Evolutionary conservation across 352 stramenopile species (phyloP), one percentile per base, ranked within the genome.

Genomic region (Phytophthora vignae): DNA sequence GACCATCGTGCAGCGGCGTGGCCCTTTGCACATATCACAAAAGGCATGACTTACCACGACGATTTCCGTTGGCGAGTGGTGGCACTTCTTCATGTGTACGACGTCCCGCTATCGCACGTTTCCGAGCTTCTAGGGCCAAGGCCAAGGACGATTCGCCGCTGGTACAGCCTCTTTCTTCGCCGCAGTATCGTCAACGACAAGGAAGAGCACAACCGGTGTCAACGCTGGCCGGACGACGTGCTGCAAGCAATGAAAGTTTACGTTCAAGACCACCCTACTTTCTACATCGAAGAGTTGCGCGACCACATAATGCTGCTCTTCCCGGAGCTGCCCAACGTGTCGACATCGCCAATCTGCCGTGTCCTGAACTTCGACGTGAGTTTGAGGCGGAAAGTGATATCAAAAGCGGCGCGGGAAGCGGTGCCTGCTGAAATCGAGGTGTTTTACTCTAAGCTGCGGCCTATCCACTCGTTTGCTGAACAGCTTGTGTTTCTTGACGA

Each of bases 401-500:
- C 60, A 17, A 74, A 74, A 56, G 55, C 55, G 17, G 55, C 60
- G 4, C 55, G 55, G 52, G 56, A 63, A 54, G 56, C 56, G 10
- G 38, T 63, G 9, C 56, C 40, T 21, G 60, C 33, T 25, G 68
- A 70, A 21, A 71, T 75, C 46, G 22, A 71, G n/a, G 40, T 55
- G 6, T 75, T 63, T 22, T 29, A 38, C 10, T 9, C 57, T 3
- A 71, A 64, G 52, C 19, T 76, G 3, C 27, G 50, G 1, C 29
- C 57, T 12, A 46, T 67, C 3, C 60, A 49, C 9, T 71, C 64
- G 0, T 71, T 48, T 36, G 48, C 60, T 36, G 67, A 70, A 27
- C 67, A 70, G 17, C 60, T 63, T 3, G 55, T 74, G 7, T 71
- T 74, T 40, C 6, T 27, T 74, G 12, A 76, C 40, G 60, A 77